phyloP scores from a whole-genome alignment of 371 early-diverging fungal genomes.

The Paraphysoderma sedebokerense region DNA sequence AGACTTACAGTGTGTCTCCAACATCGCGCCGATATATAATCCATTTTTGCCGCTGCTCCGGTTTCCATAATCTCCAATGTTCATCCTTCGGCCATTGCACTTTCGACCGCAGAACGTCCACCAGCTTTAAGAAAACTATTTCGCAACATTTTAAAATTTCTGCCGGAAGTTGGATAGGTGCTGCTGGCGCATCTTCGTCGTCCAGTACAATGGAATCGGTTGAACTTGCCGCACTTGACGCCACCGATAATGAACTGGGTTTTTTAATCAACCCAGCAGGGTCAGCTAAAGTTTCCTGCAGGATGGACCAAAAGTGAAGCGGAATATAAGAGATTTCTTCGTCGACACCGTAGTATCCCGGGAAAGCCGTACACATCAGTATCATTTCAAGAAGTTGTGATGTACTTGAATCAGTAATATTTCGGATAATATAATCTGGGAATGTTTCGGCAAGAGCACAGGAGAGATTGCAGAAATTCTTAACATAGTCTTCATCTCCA shows the following conservation, averaged over 20 bases:
- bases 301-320: not conserved
- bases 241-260: too few relatives aligned
- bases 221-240: too few relatives aligned
- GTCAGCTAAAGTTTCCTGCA: not conserved
- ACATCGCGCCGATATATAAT: too few relatives aligned
- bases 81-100: not conserved
- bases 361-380: too few relatives aligned
- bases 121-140: not conserved
- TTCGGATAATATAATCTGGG: not conserved
- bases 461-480: not conserved
- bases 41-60: conserved; percentile 1
- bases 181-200: not conserved
- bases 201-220: not conserved
- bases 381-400: not conserved
- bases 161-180: not conserved
- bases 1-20: too few relatives aligned
- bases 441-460: not conserved
- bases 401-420: too few relatives aligned
- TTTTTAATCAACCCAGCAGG: not conserved
- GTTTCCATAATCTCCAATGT: not conserved
- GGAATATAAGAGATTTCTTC: not conserved
- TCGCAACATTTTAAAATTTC: not conserved
- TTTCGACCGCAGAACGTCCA: not conserved
- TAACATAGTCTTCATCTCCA: not conserved
- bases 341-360: not conserved